Base-by-base conservation (phyloP, 2,329 filamentous ascomycete species). In the Trichophyton simii region DNA sequence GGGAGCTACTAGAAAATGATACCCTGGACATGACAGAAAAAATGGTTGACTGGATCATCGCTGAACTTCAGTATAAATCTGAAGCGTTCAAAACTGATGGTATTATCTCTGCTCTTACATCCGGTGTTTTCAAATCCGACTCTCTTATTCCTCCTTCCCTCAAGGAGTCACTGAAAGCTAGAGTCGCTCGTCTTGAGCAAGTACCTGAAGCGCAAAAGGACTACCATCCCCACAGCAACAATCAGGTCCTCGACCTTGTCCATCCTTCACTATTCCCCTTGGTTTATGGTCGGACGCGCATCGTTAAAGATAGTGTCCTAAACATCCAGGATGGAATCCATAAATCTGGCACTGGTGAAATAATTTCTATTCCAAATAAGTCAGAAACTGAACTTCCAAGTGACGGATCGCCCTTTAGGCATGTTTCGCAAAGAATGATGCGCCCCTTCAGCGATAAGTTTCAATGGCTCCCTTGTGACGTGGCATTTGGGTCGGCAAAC, bases 171-270 rank as follows among this genome's bases (percentile, higher is more conserved):
- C 74, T 87, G 2, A 75, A 71, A 34, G 67, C 70, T 3, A 79
- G 76, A 0, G 80, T 83, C 25, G 68, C 70, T 0, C 71, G 70
- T 0, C 71, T 89, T 0, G 81, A 87, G 65, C 68, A 80, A 42
- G 75, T 83, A 0, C 80, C 80, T 0, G 79, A 81, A 3, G 58
- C 72, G 0, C 58, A 75, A 38, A 82, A 82, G 66, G 85, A 88
- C 69, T 88, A 83, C 78, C 84, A 87, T 69, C 85, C 84, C 0
- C 75, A 78, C 1, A 83, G 80, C 0, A 73, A 83, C 36, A 70
- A 74, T 0, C 80, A 80, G 62, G 84, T 88, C 0, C 77, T 86
- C 0, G 80, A 88, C 67, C 72, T 88, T 0, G 80, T 88, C 1
- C 82, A 88, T 64, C 85, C 85, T 0, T 88, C 85, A 0, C 64